Evolutionary conservation across 495 filamentous ascomycete genomes (phyloP), one percentile per base, ranked within the genome.

Genomic region (Talaromyces ruber): DNA sequence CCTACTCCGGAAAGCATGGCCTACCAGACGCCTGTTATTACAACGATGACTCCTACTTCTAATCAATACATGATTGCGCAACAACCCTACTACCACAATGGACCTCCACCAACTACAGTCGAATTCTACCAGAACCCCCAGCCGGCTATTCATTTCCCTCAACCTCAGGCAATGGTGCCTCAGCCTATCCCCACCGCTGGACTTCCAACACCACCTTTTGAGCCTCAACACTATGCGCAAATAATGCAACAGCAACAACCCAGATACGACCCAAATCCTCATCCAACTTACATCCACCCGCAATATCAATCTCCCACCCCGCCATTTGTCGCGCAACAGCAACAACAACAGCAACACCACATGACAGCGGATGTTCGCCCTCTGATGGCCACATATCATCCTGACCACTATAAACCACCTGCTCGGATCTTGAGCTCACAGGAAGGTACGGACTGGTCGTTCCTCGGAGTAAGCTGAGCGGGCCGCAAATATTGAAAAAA

Each of bases 391-490:
- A 64, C 72, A 37, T 76, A 79, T 61, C 68, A 72, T 62, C 69
- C 71, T 29, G 71, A 68, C 6, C 60, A 74, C 63, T 77, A 71
- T 63, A 79, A 79, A 66, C 65, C 70, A 62, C 69, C 69, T 24
- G 63, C 71, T 60, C 72, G 73, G 54, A 68, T 78, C 45, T 64
- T 80, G 64, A 74, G 74, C 51, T 75, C 76, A 67, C 67, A 73
- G 61, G 77, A 77, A 62, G 77, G 76, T 64, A 78, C 76, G 60
- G 76, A 80, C 68, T 80, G 76, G 75, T 66, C 71, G 12, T 80
- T 77, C 66, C 65, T 80, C 64, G 76, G 77, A 43, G 72, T 78
- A 65, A 75, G 77, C n/a, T 79, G 68, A 76, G 43, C 39, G 30
- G 57, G 26, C 3, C 18, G n/a, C 32, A 4, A 22, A 14, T 39